phyloP scores from a whole-genome alignment of 129 eudicot genomes.

The Sambucus nigra region DNA sequence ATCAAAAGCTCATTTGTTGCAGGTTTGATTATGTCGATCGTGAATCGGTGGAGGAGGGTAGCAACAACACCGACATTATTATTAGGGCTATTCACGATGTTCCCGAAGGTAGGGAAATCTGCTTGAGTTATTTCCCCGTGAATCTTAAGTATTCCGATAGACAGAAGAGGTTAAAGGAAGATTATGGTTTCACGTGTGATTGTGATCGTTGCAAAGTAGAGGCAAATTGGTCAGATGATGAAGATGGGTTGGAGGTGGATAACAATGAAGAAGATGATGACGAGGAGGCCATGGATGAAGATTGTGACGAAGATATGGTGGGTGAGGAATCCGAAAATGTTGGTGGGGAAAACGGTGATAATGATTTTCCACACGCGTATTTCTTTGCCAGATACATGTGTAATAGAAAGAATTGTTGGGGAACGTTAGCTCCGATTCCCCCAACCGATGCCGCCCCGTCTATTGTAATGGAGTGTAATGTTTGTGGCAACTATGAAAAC shows the following conservation, averaged over 20 bases:
- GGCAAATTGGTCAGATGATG: slow-evolving; percentile 74
- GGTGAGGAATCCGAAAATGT: slow-evolving; percentile 21
- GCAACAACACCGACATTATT: slow-evolving; percentile 51
- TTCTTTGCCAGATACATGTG: slow-evolving; percentile 86
- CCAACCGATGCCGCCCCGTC: slow-evolving; percentile 23
- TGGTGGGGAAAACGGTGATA: slow-evolving; percentile 21
- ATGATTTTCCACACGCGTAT: slow-evolving; percentile 83
- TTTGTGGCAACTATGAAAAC: slow-evolving; percentile 52
- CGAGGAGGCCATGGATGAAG: slow-evolving; percentile 36
- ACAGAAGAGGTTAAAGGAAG: slow-evolving; percentile 63
- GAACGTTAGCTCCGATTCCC: slow-evolving; percentile 87
- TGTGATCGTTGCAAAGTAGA: slow-evolving; percentile 94
- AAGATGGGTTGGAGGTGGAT: slow-evolving; percentile 34
- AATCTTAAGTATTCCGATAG: slow-evolving; percentile 58
- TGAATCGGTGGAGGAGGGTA: background rate
- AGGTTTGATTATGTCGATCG: slow-evolving; percentile 30
- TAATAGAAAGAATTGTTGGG: slow-evolving; percentile 69
- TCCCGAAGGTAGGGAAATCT: slow-evolving; percentile 64
- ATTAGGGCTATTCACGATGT: slow-evolving; percentile 80
- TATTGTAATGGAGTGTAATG: slow-evolving; percentile 67
- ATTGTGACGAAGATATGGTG: slow-evolving; percentile 28
- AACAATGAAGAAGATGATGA: slow-evolving; percentile 20
- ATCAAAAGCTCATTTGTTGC: no score
- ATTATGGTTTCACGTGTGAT: slow-evolving; percentile 71
- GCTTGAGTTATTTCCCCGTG: slow-evolving; percentile 88